Evolutionary conservation across 2,329 filamentous ascomycete species (phyloP).

Genomic region (Curvularia hawaiiensis): DNA sequence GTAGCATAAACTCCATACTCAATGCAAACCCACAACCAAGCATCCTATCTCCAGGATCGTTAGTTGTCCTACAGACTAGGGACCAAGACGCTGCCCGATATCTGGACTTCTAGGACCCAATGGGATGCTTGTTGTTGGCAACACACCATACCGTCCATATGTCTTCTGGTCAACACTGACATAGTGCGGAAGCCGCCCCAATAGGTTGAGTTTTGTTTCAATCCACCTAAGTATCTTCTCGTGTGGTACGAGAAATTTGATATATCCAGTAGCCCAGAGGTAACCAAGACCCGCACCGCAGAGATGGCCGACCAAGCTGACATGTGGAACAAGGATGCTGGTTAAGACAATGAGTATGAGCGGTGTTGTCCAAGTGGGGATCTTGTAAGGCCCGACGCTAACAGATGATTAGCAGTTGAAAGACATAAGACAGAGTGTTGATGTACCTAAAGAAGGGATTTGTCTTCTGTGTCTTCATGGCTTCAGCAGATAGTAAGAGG

Average conservation of each 20-base stretch:
- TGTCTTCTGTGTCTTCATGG: conserved; percentile 80
- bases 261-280: conserved; percentile 83
- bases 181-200: conserved; percentile 85
- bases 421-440: conserved; percentile 38
- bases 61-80: conserved; percentile 15
- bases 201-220: conserved; percentile 83
- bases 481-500: conserved; percentile 81
- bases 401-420: conserved; percentile 11
- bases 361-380: conserved; percentile 92
- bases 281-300: conserved; percentile 87
- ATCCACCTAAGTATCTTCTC: conserved; percentile 88
- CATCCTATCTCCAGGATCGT: background rate
- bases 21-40: conserved; percentile 6
- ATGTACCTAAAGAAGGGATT: conserved; percentile 75
- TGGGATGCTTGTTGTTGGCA: conserved; percentile 59
- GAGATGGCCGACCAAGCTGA: conserved; percentile 84
- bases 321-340: conserved; percentile 76
- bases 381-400: conserved; percentile 66
- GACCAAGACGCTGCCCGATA: conserved; percentile 37
- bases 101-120: conserved; percentile 36
- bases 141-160: conserved; percentile 87
- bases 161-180: conserved; percentile 96
- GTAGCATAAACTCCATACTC: conserved; percentile 4
- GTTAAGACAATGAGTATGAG: conserved; percentile 77
- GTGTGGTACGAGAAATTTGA: conserved; percentile 87